phyloP scores from a whole-genome alignment of 192 early-diverging fungal genomes.

The Linnemannia hyalina region DNA sequence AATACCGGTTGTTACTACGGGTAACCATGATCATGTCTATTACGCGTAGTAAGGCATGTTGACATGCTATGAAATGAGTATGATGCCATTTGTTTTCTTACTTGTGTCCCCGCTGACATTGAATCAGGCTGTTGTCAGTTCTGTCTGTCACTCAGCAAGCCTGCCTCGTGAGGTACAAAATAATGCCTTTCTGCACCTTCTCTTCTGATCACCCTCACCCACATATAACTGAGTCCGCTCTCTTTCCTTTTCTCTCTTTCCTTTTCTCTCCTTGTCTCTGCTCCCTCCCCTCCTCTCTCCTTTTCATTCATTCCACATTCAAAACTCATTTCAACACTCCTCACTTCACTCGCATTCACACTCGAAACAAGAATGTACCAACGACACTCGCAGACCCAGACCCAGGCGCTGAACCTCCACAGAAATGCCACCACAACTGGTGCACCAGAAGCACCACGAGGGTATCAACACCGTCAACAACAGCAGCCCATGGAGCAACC shows the following conservation, averaged over 20 bases:
- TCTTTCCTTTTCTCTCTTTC: background rate
- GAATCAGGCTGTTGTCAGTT: background rate
- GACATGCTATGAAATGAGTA: too few relatives aligned
- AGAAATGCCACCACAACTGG: background rate
- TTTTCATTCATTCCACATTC: background rate
- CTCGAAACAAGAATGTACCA: background rate
- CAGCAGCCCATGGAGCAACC: background rate
- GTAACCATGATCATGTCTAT: background rate
- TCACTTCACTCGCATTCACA: background rate
- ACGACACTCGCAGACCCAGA: background rate
- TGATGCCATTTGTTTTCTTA: background rate
- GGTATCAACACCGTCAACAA: constrained; percentile 4
- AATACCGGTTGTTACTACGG: too few relatives aligned
- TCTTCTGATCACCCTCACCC: background rate
- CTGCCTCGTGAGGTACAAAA: background rate
- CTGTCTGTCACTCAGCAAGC: background rate
- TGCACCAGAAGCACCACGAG: background rate
- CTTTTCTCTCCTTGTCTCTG: background rate
- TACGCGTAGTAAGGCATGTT: too few relatives aligned
- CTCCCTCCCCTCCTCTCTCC: background rate
- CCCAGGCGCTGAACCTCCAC: background rate
- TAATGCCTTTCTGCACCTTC: background rate
- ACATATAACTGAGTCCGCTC: background rate
- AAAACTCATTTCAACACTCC: background rate
- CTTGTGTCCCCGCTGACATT: background rate